These are phyloP conservation scores for Elongisporangium anandrum DNA, from an alignment of 352 stramenopile genomes.

Conservation along the genomic window DNA sequence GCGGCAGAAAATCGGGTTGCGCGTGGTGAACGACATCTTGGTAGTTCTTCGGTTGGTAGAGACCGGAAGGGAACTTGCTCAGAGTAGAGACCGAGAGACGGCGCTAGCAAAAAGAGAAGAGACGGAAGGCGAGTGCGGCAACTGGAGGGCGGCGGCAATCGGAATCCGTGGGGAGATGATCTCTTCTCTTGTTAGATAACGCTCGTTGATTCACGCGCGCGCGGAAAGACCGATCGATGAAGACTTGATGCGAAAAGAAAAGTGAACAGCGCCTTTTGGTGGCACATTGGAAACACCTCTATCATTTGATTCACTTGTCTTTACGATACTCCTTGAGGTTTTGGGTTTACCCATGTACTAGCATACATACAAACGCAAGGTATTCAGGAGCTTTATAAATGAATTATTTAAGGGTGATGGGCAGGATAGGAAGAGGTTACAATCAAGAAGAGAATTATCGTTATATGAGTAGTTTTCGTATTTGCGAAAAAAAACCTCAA, in stretches of 20 bases:
- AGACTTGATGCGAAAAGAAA: neutral
- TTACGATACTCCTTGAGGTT: neutral
- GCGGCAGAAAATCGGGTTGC: neutral
- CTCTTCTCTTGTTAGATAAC: neutral
- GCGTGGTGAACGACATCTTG: slow-evolving; percentile 14
- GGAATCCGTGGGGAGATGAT: neutral
- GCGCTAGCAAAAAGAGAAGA: slow-evolving; percentile 39
- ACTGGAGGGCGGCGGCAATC: slow-evolving; percentile 3
- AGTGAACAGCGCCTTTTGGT: neutral
- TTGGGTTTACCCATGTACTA: neutral
- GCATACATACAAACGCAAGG: neutral
- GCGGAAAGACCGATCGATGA: neutral
- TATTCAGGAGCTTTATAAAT: neutral
- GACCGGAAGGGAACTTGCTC: slow-evolving; percentile 24
- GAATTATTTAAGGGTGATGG: neutral
- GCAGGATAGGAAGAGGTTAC: neutral
- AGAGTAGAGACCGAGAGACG: slow-evolving; percentile 19
- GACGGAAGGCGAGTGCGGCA: slow-evolving; percentile 16
- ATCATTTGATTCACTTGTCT: neutral
- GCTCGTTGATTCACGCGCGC: neutral
- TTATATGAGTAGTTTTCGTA: neutral
- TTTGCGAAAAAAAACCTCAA: neutral
- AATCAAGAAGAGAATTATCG: neutral
- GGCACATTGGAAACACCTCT: neutral
- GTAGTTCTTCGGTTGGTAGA: slow-evolving; percentile 38